Evolutionary conservation across 768 basidiomycete species (phyloP), one percentile per base, ranked within the genome.

Genomic region (Vararia minispora): DNA sequence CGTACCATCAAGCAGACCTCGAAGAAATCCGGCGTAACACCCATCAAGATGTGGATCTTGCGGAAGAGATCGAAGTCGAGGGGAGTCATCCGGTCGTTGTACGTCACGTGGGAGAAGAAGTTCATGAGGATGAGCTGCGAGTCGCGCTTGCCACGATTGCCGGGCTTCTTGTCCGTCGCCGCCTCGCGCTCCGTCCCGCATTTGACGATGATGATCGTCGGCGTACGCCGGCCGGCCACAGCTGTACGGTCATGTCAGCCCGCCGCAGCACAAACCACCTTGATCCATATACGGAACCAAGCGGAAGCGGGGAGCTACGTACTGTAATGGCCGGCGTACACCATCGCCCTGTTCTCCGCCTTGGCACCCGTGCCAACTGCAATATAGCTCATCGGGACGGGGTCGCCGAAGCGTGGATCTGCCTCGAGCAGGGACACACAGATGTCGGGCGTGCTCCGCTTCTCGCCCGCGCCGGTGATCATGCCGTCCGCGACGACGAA

Each of bases 251-350:
- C 25, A 13, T 39, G 32, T 44, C 10, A 22, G 9, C 32, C 29
- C 28, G 14, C 11, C 20, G 45, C 17, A 50, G 28, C 14, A 33
- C 4, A 33, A n/a, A 35, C 34, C 24, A 12, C n/a, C n/a, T n/a
- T n/a, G n/a, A 33, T 10, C 40, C 16, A 26, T 3, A 14, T 5
- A 29, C 3, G 17, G 20, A 20, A 28, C 8, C 30, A 21, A 33
- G 4, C 4, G 8, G 14, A 3, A 31, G 22, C 20, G 18, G 25
- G 45, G 26, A 33, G 37, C 26, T 23, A 73, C 89, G 56, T 58
- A 92, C 90, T 86, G 60, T 98, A 97, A 65, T 99, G 94, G n/a
- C 95, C 95, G 36, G 95, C 95, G 65, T 99, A 98, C 14, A 98
- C 86, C 87, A 95, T 87, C 6, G 94, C 94, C 39, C 90, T 72